These are phyloP conservation scores for Aegilops umbellulata DNA, from an alignment of 176 grass and related monocot species.

Conservation along the genomic window DNA sequence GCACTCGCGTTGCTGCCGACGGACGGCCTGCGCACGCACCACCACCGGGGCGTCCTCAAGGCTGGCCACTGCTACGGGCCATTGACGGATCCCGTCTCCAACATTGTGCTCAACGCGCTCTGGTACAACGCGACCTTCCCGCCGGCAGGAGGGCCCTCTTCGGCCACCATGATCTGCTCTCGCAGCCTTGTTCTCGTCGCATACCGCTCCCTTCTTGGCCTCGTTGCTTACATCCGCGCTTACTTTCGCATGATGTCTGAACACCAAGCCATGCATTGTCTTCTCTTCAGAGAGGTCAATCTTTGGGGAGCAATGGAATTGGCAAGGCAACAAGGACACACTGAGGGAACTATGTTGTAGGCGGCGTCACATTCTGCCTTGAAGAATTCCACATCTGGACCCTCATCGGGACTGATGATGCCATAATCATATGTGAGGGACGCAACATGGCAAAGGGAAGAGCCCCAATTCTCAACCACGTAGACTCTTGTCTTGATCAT, in stretches of 20 bases:
- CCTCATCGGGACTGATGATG: too few relatives aligned
- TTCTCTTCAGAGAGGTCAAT: not conserved
- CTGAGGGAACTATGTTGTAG: not conserved
- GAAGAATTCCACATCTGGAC: too few relatives aligned
- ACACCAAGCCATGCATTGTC: conserved; percentile 6
- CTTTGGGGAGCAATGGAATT: not conserved
- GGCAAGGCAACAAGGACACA: not conserved
- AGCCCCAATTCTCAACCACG: too few relatives aligned
- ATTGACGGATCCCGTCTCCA: not conserved
- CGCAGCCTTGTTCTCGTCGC: not conserved
- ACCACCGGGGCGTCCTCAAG: conserved; percentile 21
- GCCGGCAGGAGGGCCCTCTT: not conserved
- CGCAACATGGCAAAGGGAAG: too few relatives aligned
- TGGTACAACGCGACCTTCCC: not conserved
- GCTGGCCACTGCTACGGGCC: conserved; percentile 30
- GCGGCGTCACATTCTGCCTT: too few relatives aligned
- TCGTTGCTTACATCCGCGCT: not conserved
- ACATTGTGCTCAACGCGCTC: conserved; percentile 18
- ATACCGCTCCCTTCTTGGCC: not conserved
- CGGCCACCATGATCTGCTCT: not conserved
- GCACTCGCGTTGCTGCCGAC: not conserved
- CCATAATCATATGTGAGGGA: too few relatives aligned
- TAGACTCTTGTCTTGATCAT: too few relatives aligned
- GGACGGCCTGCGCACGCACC: not conserved
- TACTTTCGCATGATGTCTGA: not conserved